Percentiles rank a stretch among this genome's conserved stretches.
Conservation (phyloP, 371 early-diverging fungal species). For the Syncephalastrum sp. region DNA sequence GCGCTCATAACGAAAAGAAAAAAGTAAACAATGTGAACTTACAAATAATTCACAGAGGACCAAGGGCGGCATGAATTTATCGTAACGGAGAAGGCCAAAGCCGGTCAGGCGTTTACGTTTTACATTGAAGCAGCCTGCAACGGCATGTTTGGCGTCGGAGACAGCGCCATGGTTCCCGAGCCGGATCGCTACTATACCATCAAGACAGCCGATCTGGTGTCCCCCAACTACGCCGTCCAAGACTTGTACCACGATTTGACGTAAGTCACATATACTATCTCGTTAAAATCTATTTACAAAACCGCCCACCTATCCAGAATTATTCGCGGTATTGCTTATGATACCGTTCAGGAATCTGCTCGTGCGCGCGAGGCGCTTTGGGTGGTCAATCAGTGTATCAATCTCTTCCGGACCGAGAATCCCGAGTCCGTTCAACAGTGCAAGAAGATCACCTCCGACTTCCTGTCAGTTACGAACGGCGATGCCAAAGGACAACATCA, state of each 20-base stretch:
- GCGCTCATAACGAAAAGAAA: background rate
- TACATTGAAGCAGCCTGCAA: constrained; percentile 94
- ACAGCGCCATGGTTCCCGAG: constrained; percentile 69
- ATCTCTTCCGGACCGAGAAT: constrained; percentile 61
- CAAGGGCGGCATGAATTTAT: constrained; percentile 78
- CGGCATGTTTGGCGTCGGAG: constrained; percentile 87
- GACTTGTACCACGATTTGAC: constrained; percentile 67
- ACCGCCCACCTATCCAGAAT: constrained; percentile 43
- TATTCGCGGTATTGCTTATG: constrained; percentile 73
- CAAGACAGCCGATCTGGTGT: constrained; percentile 65
- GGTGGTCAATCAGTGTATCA: constrained; percentile 79
- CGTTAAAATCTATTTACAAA: background rate
- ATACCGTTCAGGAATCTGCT: constrained; percentile 67
- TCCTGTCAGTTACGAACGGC: constrained; percentile 64
- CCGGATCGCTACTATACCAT: constrained; percentile 57
- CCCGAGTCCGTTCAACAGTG: constrained; percentile 55
- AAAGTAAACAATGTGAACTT: no score
- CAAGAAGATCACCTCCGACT: constrained; percentile 55
- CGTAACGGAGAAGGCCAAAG: constrained; percentile 60
- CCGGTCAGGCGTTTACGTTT: constrained; percentile 65
- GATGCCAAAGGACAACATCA: constrained; percentile 48
- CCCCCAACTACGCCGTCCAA: constrained; percentile 66
- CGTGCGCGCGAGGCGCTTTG: constrained; percentile 70
- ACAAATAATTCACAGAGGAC: constrained; percentile 25
- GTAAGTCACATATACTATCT: constrained; percentile 18